phyloP scores from a whole-genome alignment of 2,329 filamentous ascomycete genomes.

The Arthrobotrys conoides region DNA sequence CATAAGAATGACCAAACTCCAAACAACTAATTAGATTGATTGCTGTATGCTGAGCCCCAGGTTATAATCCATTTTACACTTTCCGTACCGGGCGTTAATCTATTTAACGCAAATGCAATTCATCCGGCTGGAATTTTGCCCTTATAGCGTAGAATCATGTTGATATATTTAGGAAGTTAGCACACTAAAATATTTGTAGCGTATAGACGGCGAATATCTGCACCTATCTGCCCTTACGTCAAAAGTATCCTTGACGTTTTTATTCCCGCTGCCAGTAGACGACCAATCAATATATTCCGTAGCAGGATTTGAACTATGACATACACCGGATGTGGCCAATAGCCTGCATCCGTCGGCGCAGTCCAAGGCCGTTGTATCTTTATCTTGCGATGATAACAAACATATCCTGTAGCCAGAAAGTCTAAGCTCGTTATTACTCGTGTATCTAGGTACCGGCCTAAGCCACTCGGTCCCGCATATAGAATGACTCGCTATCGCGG shows the following conservation, averaged over 20 bases:
- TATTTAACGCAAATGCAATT: not conserved
- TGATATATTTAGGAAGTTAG: not conserved
- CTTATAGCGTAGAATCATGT: not conserved
- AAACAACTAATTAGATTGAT: not conserved
- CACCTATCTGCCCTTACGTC: not conserved
- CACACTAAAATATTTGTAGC: not conserved
- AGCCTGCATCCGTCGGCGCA: not conserved
- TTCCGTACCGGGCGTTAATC: not conserved
- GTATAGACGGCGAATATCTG: constrained; percentile 10
- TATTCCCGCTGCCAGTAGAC: not conserved
- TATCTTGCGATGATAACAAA: not conserved
- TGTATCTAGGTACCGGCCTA: not conserved
- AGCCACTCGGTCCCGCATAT: constrained; percentile 2
- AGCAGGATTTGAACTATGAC: not conserved
- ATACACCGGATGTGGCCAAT: not conserved
- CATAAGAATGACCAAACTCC: not conserved
- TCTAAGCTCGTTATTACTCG: not conserved
- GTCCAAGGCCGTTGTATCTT: not conserved
- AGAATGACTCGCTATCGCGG: not conserved
- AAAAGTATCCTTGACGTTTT: not conserved
- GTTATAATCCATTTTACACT: not conserved
- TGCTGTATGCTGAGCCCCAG: not conserved
- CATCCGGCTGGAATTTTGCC: not conserved
- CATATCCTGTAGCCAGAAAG: too few relatives aligned
- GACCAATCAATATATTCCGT: not conserved